These are phyloP conservation scores for Tylopilus rubrobrunneus DNA, from an alignment of 768 basidiomycete species.

Conservation along the genomic window DNA sequence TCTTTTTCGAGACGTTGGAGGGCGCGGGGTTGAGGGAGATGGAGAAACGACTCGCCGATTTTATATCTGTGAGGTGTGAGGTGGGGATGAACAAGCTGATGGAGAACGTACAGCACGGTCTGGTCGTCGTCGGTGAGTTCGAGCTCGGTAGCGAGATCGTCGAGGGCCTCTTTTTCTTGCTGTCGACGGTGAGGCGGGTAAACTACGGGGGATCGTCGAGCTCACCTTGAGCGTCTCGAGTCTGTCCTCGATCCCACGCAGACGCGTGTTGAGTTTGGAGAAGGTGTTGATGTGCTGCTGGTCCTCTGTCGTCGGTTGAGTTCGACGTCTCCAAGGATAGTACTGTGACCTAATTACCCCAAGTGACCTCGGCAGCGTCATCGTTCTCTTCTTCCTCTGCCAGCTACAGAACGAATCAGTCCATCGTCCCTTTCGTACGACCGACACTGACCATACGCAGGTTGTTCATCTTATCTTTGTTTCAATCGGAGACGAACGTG, in stretches of 20 bases:
- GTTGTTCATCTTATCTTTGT: no score
- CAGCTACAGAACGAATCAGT: constrained; percentile 31
- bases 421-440: no score
- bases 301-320: constrained; percentile 47
- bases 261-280: constrained; percentile 83
- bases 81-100: not conserved
- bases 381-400: constrained; percentile 75
- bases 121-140: constrained; percentile 88
- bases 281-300: constrained; percentile 90
- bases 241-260: constrained; percentile 67
- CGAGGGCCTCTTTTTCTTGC: constrained; percentile 94
- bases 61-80: constrained; percentile 60
- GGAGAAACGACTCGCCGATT: constrained; percentile 86
- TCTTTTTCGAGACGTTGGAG: constrained; percentile 66
- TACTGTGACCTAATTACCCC: constrained; percentile 49
- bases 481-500: no score
- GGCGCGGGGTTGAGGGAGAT: constrained; percentile 67
- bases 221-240: constrained; percentile 69
- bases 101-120: constrained; percentile 58
- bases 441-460: no score
- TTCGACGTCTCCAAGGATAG: not conserved
- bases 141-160: constrained; percentile 83
- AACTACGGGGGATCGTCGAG: not conserved
- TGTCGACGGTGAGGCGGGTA: constrained; percentile 26
- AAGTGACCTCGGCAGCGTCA: constrained; percentile 75